Evolutionary conservation across 441 rosid species (phyloP).

Genomic region (Manihot esculenta): DNA sequence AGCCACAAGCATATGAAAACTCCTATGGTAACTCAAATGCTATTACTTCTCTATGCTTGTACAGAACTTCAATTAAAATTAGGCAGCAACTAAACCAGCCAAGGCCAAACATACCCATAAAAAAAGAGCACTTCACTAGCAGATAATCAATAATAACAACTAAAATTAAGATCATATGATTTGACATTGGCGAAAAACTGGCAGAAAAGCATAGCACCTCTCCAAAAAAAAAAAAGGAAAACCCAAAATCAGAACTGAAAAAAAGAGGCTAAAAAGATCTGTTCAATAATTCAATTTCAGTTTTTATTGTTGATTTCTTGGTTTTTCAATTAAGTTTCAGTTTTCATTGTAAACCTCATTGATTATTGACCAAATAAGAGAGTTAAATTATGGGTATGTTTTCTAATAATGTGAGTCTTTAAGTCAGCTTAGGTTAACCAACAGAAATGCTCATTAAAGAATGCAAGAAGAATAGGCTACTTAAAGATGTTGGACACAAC

Average conservation of each 20-base stretch:
- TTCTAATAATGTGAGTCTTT: too few species aligned
- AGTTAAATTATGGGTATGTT: too few species aligned
- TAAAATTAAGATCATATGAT: not conserved
- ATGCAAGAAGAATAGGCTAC: not conserved
- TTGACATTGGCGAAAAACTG: not conserved
- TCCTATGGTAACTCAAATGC: not conserved
- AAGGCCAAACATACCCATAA: not conserved
- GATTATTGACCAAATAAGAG: too few species aligned
- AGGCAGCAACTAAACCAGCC: not conserved
- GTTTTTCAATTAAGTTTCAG: too few species aligned
- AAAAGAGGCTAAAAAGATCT: too few species aligned
- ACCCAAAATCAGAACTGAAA: too few species aligned
- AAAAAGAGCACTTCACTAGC: not conserved
- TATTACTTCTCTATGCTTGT: not conserved
- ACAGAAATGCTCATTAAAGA: not conserved
- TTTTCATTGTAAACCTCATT: too few species aligned
- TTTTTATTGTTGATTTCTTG: too few species aligned
- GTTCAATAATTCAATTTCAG: too few species aligned
- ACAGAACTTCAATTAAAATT: not conserved
- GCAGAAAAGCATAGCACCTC: not conserved
- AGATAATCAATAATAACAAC: not conserved
- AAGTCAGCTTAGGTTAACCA: too few species aligned
- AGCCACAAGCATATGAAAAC: not conserved
- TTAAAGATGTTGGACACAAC: not conserved
- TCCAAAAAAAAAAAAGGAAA: too few species aligned